Conservation (phyloP, 108 stramenopile genomes). For the Nitzschia palea region DNA sequence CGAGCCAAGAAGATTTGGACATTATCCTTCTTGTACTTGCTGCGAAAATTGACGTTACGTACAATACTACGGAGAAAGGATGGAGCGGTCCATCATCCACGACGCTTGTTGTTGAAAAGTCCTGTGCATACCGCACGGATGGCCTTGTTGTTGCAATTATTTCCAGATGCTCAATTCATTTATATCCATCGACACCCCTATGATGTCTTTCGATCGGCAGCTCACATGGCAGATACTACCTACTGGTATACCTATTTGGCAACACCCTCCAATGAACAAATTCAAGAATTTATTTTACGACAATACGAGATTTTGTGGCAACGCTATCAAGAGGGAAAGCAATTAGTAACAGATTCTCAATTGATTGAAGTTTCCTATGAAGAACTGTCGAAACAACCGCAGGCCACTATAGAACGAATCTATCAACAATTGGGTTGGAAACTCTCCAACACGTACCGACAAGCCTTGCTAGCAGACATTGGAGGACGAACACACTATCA, state of each 20-base stretch:
- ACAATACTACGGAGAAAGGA: neutral
- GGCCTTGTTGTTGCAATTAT: slow-evolving; percentile 26
- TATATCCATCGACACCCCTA: slow-evolving; percentile 48
- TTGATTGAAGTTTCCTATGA: slow-evolving; percentile 44
- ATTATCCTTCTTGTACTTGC: slow-evolving; percentile 27
- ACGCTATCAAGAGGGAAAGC: slow-evolving; percentile 29
- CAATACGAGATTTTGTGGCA: slow-evolving; percentile 46
- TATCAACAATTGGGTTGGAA: slow-evolving; percentile 30
- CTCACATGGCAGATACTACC: slow-evolving; percentile 47
- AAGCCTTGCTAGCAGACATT: neutral
- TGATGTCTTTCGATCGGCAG: slow-evolving; percentile 41
- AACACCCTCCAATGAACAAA: slow-evolving; percentile 24
- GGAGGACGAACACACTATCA: slow-evolving; percentile 18
- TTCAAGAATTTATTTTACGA: slow-evolving; percentile 45
- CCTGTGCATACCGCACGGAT: slow-evolving; percentile 52
- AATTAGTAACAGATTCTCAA: neutral
- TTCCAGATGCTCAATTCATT: slow-evolving; percentile 47
- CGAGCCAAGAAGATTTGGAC: slow-evolving; percentile 31
- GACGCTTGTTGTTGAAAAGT: slow-evolving; percentile 39
- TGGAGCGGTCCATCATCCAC: neutral
- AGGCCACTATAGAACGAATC: slow-evolving; percentile 22
- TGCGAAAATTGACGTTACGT: slow-evolving; percentile 33
- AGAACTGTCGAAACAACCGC: slow-evolving; percentile 31
- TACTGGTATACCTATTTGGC: slow-evolving; percentile 45
- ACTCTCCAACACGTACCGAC: neutral